phyloP scores from a whole-genome alignment of 805 yeast genomes.

The Ogataea paradorogensis region DNA sequence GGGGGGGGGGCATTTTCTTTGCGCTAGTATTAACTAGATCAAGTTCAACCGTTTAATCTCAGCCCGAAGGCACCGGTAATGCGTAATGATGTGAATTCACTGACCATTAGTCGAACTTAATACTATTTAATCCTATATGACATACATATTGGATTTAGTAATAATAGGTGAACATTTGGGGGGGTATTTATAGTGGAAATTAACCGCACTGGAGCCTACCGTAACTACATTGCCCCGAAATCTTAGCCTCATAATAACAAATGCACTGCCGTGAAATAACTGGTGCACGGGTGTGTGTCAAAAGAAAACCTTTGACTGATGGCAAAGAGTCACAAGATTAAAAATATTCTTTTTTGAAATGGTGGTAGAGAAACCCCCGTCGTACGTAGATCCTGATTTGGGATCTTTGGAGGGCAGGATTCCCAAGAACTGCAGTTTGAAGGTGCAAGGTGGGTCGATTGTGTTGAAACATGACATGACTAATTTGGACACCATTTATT shows the following conservation, averaged over 20 bases:
- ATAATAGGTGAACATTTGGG: too few species aligned
- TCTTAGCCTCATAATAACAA: not conserved
- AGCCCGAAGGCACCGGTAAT: conserved; percentile 34
- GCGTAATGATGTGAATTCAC: conserved; percentile 16
- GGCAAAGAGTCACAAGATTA: conserved; percentile 3
- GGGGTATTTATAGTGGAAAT: conserved; percentile 4
- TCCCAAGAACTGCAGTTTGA: conserved; percentile 14
- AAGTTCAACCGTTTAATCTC: conserved; percentile 44
- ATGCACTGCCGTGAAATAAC: not conserved
- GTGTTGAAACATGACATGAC: conserved; percentile 7
- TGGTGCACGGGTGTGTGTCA: conserved; percentile 4
- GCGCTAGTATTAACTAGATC: conserved; percentile 45
- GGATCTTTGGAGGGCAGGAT: conserved; percentile 7
- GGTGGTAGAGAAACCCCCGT: conserved; percentile 17
- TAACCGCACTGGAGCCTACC: too few species aligned
- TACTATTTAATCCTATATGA: conserved; percentile 7
- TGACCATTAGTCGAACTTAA: conserved; percentile 14
- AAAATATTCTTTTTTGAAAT: not conserved
- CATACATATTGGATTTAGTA: conserved; percentile 9
- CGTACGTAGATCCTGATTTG: conserved; percentile 6
- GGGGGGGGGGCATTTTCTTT: conserved; percentile 34
- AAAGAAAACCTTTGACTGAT: not conserved
- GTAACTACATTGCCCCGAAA: too few species aligned
- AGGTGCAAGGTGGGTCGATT: conserved; percentile 11
- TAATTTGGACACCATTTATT: conserved; percentile 21